A percentile compares a stretch with the other conserved stretches of the same genome.
These are phyloP conservation scores for Rhizophagus clarus DNA, from an alignment of 192 early-diverging fungal species.

Conservation along the genomic window DNA sequence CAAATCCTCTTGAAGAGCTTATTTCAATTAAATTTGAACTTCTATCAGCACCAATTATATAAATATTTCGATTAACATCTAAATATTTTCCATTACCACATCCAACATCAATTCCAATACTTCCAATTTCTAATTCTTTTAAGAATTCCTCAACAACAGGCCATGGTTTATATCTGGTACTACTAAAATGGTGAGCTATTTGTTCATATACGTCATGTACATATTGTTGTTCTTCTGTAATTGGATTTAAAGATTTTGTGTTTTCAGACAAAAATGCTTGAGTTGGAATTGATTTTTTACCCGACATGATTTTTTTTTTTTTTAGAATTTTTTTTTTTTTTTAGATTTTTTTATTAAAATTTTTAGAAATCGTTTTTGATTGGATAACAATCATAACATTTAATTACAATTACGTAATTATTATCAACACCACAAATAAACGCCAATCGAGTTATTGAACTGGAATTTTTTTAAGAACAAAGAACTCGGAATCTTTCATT, in stretches of 20 bases:
- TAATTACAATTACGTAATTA: no score
- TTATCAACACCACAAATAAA: no score
- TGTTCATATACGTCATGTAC: constrained; percentile 92
- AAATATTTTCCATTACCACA: constrained; percentile 99
- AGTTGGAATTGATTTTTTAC: not conserved
- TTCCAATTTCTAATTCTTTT: constrained; percentile 56
- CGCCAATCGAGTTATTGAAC: no score
- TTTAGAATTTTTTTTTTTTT: not conserved
- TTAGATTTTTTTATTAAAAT: not conserved
- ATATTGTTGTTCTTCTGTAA: constrained; percentile 69
- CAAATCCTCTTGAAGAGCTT: constrained; percentile 68
- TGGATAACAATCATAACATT: no score
- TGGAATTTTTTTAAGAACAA: no score
- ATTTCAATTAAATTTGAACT: constrained; percentile 82
- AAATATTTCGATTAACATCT: constrained; percentile 80
- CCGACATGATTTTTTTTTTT: not conserved
- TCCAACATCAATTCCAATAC: constrained; percentile 91
- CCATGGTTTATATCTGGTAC: constrained; percentile 97
- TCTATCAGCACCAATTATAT: constrained; percentile 85
- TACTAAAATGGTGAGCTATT: constrained; percentile 92
- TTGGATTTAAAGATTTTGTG: not conserved
- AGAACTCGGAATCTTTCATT: no score
- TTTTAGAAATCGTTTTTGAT: no score
- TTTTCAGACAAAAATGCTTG: not conserved
- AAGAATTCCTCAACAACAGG: constrained; percentile 92